These are phyloP conservation scores for Coprinopsis strossmayeri DNA, from an alignment of 768 basidiomycete species.

Conservation along the genomic window DNA sequence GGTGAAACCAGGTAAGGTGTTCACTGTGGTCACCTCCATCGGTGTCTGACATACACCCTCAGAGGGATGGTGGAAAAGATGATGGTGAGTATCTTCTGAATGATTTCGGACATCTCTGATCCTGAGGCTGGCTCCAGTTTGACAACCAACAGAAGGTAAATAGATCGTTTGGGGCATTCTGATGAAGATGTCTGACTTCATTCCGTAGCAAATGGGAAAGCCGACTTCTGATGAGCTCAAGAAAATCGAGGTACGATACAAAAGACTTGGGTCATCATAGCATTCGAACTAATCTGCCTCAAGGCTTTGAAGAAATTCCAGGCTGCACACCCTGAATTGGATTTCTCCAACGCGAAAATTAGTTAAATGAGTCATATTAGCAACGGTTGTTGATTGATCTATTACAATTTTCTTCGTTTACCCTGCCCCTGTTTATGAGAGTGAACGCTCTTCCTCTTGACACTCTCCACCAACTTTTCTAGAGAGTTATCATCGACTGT, in stretches of 20 bases:
- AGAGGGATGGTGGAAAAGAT: constrained; percentile 99
- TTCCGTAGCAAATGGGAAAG: constrained; percentile 88
- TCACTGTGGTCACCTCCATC: background rate
- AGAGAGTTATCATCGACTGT: constrained; percentile 29
- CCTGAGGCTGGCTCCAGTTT: constrained; percentile 35
- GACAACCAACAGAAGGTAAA: constrained; percentile 72
- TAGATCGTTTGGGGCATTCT: background rate
- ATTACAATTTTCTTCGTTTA: constrained; percentile 35
- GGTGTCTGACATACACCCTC: constrained; percentile 4
- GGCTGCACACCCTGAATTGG: constrained; percentile 85
- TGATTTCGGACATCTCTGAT: constrained; percentile 5
- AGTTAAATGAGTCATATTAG: too few relatives aligned
- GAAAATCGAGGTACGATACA: constrained; percentile 70
- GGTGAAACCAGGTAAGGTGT: constrained; percentile 78
- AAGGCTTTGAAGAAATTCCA: constrained; percentile 90
- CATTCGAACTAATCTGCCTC: background rate
- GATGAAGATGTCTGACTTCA: too few relatives aligned
- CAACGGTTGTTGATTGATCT: too few relatives aligned
- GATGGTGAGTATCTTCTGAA: constrained; percentile 67
- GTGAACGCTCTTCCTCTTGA: constrained; percentile 69
- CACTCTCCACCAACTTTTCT: constrained; percentile 70
- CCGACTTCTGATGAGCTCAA: constrained; percentile 93
- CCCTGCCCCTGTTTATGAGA: constrained; percentile 22
- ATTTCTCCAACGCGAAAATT: constrained; percentile 90
- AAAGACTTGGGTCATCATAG: constrained; percentile 6